These are phyloP conservation scores for Schizochytrium sp. DNA, from an alignment of 108 stramenopile species.

Conservation along the genomic window DNA sequence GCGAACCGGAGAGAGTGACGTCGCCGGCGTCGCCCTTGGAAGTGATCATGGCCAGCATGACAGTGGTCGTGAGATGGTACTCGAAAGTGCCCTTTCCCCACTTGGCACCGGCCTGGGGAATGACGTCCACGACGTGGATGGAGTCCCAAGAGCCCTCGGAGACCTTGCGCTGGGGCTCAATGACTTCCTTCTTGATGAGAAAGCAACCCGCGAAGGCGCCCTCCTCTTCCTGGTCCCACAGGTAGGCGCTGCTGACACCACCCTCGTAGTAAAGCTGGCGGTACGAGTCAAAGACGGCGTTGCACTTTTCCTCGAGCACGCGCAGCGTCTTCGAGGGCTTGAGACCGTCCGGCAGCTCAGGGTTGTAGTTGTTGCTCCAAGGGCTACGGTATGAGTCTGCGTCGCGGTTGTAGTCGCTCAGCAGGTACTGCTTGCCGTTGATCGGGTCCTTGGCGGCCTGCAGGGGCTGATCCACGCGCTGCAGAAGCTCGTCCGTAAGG, in stretches of 20 bases:
- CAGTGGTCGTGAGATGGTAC: slow-evolving; percentile 72
- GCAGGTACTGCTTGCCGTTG: slow-evolving; percentile 44
- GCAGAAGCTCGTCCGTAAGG: slow-evolving; percentile 48
- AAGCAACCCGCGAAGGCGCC: slow-evolving; percentile 67
- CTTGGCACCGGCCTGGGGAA: slow-evolving; percentile 22
- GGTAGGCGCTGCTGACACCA: slow-evolving; percentile 68
- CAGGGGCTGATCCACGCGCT: slow-evolving; percentile 52
- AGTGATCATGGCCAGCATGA: slow-evolving; percentile 54
- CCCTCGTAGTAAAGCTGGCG: slow-evolving; percentile 74
- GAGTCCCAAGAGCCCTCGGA: slow-evolving; percentile 67
- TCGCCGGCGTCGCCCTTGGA: slow-evolving; percentile 17
- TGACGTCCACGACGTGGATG: slow-evolving; percentile 75
- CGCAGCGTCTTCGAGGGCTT: slow-evolving; percentile 40
- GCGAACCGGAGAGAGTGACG: slow-evolving; percentile 39
- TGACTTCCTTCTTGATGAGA: slow-evolving; percentile 67
- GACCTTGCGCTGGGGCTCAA: slow-evolving; percentile 31
- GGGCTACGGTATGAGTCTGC: slow-evolving; percentile 50
- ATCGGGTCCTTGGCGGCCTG: slow-evolving; percentile 27
- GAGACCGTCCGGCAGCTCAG: slow-evolving; percentile 47
- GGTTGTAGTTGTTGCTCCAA: slow-evolving; percentile 55
- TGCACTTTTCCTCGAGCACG: slow-evolving; percentile 50
- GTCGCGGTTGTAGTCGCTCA: slow-evolving; percentile 58
- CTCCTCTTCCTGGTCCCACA: slow-evolving; percentile 61
- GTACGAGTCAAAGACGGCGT: slow-evolving; percentile 85
- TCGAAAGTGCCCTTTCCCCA: slow-evolving; percentile 24